These are phyloP conservation scores for Yamadazyma kitorensis DNA, from an alignment of 805 yeast genomes.

Conservation along the genomic window DNA sequence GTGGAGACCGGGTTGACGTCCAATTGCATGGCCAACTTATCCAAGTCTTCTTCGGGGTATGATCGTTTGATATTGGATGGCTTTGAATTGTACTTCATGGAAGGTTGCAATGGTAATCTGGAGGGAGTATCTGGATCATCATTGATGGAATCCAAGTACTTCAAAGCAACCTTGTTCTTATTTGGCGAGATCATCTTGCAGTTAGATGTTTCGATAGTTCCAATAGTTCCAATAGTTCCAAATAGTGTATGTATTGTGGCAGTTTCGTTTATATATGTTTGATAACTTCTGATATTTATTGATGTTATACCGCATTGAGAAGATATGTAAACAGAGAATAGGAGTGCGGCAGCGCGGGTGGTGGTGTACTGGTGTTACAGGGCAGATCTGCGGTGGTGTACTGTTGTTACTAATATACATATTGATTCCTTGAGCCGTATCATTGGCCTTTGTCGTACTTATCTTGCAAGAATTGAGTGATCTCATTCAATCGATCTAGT, in stretches of 20 bases:
- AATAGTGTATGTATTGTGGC: no score
- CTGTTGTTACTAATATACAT: no score
- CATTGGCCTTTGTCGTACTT: slow-evolving; percentile 1
- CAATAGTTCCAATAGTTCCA: no score
- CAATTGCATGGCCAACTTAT: slow-evolving; percentile 36
- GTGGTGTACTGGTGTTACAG: no score
- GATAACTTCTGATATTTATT: no score
- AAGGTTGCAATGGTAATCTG: slow-evolving; percentile 29
- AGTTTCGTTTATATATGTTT: no score
- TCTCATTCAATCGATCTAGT: slow-evolving; percentile 31
- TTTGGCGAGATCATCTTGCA: slow-evolving; percentile 21
- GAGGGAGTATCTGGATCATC: slow-evolving; percentile 20
- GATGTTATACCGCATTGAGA: slow-evolving; percentile 4
- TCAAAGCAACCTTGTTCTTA: slow-evolving; percentile 28
- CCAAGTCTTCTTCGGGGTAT: slow-evolving; percentile 32
- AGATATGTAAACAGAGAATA: slow-evolving; percentile 3
- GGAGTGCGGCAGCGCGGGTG: no score
- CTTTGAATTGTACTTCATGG: slow-evolving; percentile 23
- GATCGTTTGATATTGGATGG: slow-evolving; percentile 12
- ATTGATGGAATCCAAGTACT: slow-evolving; percentile 34
- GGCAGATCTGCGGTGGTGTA: no score
- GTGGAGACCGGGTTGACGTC: slow-evolving; percentile 23
- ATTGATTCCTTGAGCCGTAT: no score
- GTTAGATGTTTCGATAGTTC: no score
- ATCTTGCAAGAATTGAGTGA: slow-evolving; percentile 11